Evolutionary conservation across 306 rosid species (phyloP).

Genomic region (Corylus americana): DNA sequence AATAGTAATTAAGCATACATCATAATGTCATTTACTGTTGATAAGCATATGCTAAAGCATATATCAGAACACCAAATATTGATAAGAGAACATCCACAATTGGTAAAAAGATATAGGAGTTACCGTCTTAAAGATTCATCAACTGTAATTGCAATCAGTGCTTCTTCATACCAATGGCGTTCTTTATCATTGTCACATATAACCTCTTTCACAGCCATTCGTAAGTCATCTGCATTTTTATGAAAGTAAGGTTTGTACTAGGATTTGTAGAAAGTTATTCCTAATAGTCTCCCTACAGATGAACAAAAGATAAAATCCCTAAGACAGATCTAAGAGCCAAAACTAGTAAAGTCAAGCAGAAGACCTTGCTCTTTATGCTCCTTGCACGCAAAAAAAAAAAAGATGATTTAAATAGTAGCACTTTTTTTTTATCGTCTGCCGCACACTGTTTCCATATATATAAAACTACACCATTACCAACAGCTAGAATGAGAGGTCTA

Average conservation of each 20-base stretch:
- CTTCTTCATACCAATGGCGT: constrained; percentile 67
- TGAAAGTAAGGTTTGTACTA: background rate
- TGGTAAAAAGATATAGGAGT: constrained; percentile 8
- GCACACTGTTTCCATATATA: background rate
- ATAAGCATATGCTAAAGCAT: background rate
- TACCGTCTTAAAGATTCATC: constrained; percentile 84
- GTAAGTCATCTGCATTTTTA: constrained; percentile 67
- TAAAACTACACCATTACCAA: background rate
- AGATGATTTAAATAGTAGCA: background rate
- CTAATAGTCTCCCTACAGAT: constrained; percentile 1
- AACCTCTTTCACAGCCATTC: constrained; percentile 89
- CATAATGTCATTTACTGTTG: background rate
- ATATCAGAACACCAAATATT: constrained; percentile 22
- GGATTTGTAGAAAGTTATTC: constrained; percentile 4
- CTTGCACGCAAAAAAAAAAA: constrained; percentile 7
- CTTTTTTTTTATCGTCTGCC: background rate
- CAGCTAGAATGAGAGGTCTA: background rate
- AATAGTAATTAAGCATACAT: background rate
- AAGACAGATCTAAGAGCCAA: background rate
- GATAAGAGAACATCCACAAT: constrained; percentile 11
- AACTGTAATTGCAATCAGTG: constrained; percentile 80
- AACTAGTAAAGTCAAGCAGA: constrained; percentile 14
- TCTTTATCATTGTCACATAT: constrained; percentile 70
- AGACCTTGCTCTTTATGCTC: background rate
- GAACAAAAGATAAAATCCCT: constrained; percentile 1